phyloP scores from a whole-genome alignment of 257 asterid genomes.

The Nicotiana sylvestris region DNA sequence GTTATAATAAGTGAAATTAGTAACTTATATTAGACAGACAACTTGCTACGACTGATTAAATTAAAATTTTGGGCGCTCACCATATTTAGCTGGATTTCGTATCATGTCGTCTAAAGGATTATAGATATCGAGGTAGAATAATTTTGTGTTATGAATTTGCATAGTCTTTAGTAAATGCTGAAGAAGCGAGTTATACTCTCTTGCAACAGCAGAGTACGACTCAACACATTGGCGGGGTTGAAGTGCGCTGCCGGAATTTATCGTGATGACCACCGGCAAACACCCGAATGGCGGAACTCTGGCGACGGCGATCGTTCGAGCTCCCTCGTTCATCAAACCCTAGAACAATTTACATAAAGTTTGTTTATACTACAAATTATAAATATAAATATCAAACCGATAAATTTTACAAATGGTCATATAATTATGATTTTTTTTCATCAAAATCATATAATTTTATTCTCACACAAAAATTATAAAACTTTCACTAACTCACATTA shows the following conservation, averaged over 20 bases:
- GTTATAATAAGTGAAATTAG: not conserved
- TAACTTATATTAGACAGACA: no score
- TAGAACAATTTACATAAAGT: constrained; percentile 1
- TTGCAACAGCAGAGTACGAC: constrained; percentile 32
- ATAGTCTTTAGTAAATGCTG: constrained; percentile 22
- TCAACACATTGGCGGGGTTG: constrained; percentile 48
- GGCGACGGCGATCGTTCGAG: constrained; percentile 33
- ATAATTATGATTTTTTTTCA: not conserved
- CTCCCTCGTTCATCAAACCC: constrained; percentile 53
- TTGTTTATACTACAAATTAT: not conserved
- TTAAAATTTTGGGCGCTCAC: constrained; percentile 23
- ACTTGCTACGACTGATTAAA: no score
- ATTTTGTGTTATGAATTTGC: constrained; percentile 3
- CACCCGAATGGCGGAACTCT: constrained; percentile 84
- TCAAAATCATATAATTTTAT: no score
- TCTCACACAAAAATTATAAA: no score
- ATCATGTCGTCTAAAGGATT: constrained; percentile 43
- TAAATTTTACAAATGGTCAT: no score
- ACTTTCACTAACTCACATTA: no score
- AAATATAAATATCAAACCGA: not conserved
- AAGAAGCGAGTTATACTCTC: constrained; percentile 48
- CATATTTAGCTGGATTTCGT: constrained; percentile 36
- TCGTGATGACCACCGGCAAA: constrained; percentile 54
- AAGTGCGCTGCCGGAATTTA: constrained; percentile 20
- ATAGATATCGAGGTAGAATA: constrained; percentile 39